These are phyloP conservation scores for Leucocoprinus leucothites DNA, from an alignment of 768 basidiomycete species.

Conservation along the genomic window DNA sequence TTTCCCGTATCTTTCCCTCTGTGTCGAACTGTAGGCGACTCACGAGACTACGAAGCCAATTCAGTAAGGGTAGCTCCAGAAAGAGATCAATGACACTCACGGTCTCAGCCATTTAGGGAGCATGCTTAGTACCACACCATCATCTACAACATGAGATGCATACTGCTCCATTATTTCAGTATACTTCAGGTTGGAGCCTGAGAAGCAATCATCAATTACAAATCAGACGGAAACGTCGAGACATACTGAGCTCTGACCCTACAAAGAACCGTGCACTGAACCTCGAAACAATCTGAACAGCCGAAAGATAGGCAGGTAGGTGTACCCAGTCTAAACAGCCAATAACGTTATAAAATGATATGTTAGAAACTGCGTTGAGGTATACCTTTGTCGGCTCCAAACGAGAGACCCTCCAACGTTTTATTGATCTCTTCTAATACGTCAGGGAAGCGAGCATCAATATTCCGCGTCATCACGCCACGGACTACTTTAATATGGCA, in stretches of 20 bases:
- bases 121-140: not conserved
- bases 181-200: not conserved
- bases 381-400: not conserved
- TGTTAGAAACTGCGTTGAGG: not conserved
- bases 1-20: not conserved
- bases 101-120: not conserved
- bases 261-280: not conserved
- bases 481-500: slow-evolving; percentile 10
- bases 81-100: not conserved
- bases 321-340: not conserved
- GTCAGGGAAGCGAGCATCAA: slow-evolving; percentile 6
- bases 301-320: not conserved
- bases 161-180: not conserved
- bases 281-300: not conserved
- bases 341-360: not conserved
- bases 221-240: not conserved
- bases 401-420: not conserved
- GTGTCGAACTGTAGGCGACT: not conserved
- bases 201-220: not conserved
- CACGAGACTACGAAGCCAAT: not conserved
- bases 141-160: not conserved
- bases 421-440: slow-evolving; percentile 11
- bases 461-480: slow-evolving; percentile 7
- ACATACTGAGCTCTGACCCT: not conserved
- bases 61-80: not conserved